Evolutionary conservation across 2,329 filamentous ascomycete genomes (phyloP), one percentile per base, ranked within the genome.

Genomic region (Aureobasidium sp.): DNA sequence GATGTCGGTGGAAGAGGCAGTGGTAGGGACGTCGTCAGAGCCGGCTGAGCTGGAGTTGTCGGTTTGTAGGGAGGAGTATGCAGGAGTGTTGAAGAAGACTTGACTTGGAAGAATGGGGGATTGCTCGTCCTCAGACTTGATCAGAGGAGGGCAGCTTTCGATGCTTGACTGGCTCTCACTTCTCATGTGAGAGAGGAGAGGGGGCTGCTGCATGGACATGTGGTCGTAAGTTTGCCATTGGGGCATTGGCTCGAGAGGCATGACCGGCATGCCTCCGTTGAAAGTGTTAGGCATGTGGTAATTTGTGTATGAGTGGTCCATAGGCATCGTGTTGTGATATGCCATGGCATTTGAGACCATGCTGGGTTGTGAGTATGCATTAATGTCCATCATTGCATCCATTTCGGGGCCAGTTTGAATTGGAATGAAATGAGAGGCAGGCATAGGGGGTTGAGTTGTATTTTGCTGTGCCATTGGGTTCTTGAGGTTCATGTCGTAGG

Each of bases 61-160:
- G n/a, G 43, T 29, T 43, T 62, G 62, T 8, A 66, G 67, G 15
- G 65, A 64, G 6, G 34, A 52, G 46, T 68, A 70, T 56, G 71
- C 72, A 10, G 68, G 65, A 20, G 68, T 65, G 59, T 76, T 69
- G 66, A 72, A 71, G 67, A 76, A 74, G 3, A 75, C 65, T 41
- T 74, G 72, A 50, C 69, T 73, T n/a, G 76, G 71, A 26, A 76
- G 73, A 13, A 77, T 68, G 1, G 77, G 77, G 8, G 77, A 79
- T 37, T 69, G 66, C 26, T 71, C 72, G 63, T 66, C 67, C 63
- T 79, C 78, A 1, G 71, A 67, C 65, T 80, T 81, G 66, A 79
- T 75, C 51, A 72, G 70, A 8, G 76, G 71, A 67, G 74, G 64
- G 66, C 66, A 66, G 51, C 66, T 66, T 29, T 66, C 64, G 17